Evolutionary conservation across 1,284 basidiomycete genomes (phyloP).

Genomic region (Vanrija humicola): DNA sequence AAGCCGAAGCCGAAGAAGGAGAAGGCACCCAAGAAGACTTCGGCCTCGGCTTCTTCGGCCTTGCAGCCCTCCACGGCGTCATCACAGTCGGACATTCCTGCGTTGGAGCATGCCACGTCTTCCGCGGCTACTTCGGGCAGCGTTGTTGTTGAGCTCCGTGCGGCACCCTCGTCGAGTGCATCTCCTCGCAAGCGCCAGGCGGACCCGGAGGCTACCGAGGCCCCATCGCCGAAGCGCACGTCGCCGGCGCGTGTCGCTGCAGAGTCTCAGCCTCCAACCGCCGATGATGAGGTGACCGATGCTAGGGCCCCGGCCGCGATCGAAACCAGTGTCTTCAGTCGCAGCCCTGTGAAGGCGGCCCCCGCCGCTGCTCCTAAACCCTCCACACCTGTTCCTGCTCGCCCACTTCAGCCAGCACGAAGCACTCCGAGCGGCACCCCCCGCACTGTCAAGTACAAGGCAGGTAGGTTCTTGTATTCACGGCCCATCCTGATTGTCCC

Average conservation of each 20-base stretch:
- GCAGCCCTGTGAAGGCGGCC: no score
- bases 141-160: no score
- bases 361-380: not conserved
- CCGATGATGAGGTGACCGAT: no score
- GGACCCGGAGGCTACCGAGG: no score
- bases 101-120: not conserved
- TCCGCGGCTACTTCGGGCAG: no score
- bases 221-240: no score
- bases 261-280: no score
- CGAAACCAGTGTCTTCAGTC: not conserved
- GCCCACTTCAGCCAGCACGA: constrained; percentile 3
- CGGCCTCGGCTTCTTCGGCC: not conserved
- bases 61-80: not conserved
- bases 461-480: constrained; percentile 23
- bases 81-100: not conserved
- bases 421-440: constrained; percentile 13
- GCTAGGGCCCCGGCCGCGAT: not conserved
- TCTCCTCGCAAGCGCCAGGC: no score
- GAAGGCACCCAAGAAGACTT: constrained; percentile 5
- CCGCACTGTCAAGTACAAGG: constrained; percentile 31
- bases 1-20: constrained; percentile 6
- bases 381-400: not conserved
- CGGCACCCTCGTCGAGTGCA: no score
- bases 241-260: no score
- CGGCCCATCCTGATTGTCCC: not conserved